Evolutionary conservation across 805 yeast genomes (phyloP).

Genomic region (Novakomyces olei): DNA sequence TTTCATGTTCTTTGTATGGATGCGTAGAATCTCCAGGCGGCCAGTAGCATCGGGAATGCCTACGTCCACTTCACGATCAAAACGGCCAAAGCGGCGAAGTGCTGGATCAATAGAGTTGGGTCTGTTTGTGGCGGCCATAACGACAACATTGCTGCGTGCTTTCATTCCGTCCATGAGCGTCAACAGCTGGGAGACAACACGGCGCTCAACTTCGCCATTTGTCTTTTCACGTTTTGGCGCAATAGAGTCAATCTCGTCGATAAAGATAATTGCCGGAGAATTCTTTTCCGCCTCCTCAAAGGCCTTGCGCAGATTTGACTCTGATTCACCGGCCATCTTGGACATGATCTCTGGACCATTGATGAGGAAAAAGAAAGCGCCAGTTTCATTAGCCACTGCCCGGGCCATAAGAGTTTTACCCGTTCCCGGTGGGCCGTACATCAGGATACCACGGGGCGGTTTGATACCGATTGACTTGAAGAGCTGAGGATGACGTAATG

Average conservation of each 20-base stretch:
- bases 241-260: conserved; percentile 95
- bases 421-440: conserved; percentile 99
- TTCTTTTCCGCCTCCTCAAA: conserved; percentile 98
- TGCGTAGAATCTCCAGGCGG: conserved; percentile 85
- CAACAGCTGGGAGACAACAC: conserved; percentile 93
- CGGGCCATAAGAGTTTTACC: conserved; percentile 99
- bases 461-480: conserved; percentile 96
- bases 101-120: conserved; percentile 78
- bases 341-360: conserved; percentile 99
- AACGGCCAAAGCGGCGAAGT: conserved; percentile 64
- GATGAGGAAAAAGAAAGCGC: conserved; percentile 92
- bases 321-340: conserved; percentile 99
- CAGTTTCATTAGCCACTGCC: conserved; percentile 99
- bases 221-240: conserved; percentile 99
- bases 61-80: conserved; percentile 68
- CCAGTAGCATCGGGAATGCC: conserved; percentile 97
- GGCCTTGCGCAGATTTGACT: conserved; percentile 88
- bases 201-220: conserved; percentile 97
- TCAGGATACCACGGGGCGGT: conserved; percentile 93
- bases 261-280: conserved; percentile 91
- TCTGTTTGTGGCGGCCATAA: conserved; percentile 89
- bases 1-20: conserved; percentile 98
- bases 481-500: conserved; percentile 92
- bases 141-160: conserved; percentile 95
- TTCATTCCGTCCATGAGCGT: conserved; percentile 99